phyloP scores from a whole-genome alignment of 169 alveolate genomes.

The Babesia ovata region DNA sequence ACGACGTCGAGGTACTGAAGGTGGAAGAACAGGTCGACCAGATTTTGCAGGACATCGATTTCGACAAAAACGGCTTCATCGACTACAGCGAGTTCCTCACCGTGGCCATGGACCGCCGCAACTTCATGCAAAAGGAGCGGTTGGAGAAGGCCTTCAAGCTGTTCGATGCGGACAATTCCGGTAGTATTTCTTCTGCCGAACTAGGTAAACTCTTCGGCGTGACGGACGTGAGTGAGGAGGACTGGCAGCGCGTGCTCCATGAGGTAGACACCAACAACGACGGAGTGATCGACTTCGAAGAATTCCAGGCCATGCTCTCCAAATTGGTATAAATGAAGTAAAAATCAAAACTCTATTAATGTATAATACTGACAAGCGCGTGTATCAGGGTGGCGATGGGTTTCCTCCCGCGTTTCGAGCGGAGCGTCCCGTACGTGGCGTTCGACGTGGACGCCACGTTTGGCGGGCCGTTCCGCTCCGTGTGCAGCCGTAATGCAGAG shows the following conservation, averaged over 20 bases:
- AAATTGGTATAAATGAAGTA: constrained; percentile 27
- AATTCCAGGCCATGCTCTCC: constrained; percentile 88
- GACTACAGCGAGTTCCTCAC: constrained; percentile 92
- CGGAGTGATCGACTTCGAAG: constrained; percentile 92
- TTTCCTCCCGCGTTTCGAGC: background rate
- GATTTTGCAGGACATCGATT: constrained; percentile 83
- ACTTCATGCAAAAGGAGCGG: constrained; percentile 85
- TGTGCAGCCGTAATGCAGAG: background rate
- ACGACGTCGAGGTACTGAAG: constrained; percentile 73
- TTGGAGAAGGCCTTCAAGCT: constrained; percentile 91
- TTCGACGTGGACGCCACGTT: constrained; percentile 24
- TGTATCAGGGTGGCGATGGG: constrained; percentile 9
- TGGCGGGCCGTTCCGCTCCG: background rate
- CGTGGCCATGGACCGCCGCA: constrained; percentile 89
- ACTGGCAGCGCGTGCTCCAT: constrained; percentile 82
- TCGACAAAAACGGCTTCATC: constrained; percentile 86
- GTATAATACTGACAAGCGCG: background rate
- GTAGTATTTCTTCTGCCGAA: constrained; percentile 90
- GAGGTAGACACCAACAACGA: constrained; percentile 90
- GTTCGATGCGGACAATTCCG: constrained; percentile 95
- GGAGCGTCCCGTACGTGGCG: constrained; percentile 9
- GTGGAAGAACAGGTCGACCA: constrained; percentile 86
- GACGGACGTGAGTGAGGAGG: constrained; percentile 74
- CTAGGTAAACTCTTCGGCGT: constrained; percentile 84
- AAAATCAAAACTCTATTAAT: background rate